A percentile compares a stretch with the other conserved stretches of the same genome.
phyloP scores from a whole-genome alignment of 352 stramenopile species.

The Phytopythium vexans region DNA sequence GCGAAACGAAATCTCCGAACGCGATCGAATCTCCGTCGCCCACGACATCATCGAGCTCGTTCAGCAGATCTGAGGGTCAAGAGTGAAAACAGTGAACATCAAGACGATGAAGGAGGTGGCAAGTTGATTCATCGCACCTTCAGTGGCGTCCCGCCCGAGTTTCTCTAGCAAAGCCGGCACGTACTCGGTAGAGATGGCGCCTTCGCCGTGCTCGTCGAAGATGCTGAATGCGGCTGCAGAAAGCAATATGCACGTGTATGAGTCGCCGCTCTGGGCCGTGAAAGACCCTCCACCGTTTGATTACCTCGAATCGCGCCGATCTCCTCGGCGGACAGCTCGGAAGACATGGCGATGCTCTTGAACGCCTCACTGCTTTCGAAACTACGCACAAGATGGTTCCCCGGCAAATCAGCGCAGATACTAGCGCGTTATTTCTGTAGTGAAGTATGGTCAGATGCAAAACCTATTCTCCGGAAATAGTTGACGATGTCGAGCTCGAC shows the following conservation, averaged over 20 bases:
- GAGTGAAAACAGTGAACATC: not conserved
- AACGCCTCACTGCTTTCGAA: too few relatives aligned
- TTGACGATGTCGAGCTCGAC: too few relatives aligned
- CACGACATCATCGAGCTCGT: slow-evolving; percentile 60
- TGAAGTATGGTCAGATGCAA: too few relatives aligned
- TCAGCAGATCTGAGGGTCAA: slow-evolving; percentile 44
- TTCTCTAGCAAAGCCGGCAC: slow-evolving; percentile 76
- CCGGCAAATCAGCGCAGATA: too few relatives aligned
- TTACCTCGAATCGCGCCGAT: slow-evolving; percentile 63
- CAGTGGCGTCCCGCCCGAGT: slow-evolving; percentile 57
- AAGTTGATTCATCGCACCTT: slow-evolving; percentile 34
- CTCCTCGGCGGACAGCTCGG: slow-evolving; percentile 70
- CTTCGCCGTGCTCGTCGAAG: slow-evolving; percentile 62
- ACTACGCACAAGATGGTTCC: too few relatives aligned
- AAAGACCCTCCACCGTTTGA: not conserved
- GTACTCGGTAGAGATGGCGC: slow-evolving; percentile 59
- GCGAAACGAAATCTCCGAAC: slow-evolving; percentile 65
- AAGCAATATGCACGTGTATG: not conserved
- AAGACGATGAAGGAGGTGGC: not conserved
- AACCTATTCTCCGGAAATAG: too few relatives aligned
- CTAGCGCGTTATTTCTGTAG: too few relatives aligned
- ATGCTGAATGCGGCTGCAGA: slow-evolving; percentile 69
- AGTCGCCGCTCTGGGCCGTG: not conserved
- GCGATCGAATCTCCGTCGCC: slow-evolving; percentile 48
- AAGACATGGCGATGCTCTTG: not conserved